These are phyloP conservation scores for Tetragonia tetragonoides DNA, from an alignment of 148 eudicot species.

Conservation along the genomic window DNA sequence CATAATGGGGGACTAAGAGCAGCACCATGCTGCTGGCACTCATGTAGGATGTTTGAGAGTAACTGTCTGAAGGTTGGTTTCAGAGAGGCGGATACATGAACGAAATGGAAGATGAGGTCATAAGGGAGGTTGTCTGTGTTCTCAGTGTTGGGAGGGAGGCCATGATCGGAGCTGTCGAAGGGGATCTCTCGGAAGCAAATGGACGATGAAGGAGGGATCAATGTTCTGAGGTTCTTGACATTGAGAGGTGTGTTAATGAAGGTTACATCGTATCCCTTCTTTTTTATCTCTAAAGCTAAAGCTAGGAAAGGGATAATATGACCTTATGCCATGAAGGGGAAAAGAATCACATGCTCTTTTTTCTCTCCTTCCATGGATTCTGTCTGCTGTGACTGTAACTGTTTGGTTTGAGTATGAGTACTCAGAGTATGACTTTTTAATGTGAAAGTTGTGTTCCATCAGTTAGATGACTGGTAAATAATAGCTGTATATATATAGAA, in stretches of 20 bases:
- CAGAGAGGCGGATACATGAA: constrained; percentile 36
- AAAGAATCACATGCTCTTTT: constrained; percentile 35
- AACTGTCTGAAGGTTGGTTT: constrained; percentile 34
- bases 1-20: constrained; percentile 34
- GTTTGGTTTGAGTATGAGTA: too few relatives aligned
- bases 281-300: constrained; percentile 35
- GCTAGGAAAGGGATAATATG: constrained; percentile 62
- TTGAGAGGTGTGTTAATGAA: constrained; percentile 55
- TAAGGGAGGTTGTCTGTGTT: constrained; percentile 44
- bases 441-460: too few relatives aligned
- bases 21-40: not conserved
- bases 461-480: too few relatives aligned
- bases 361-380: constrained; percentile 5
- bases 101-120: constrained; percentile 31
- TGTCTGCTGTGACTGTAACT: not conserved
- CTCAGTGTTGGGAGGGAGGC: constrained; percentile 43
- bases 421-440: too few relatives aligned
- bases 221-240: constrained; percentile 35
- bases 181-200: constrained; percentile 44
- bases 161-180: constrained; percentile 42
- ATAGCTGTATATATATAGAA: too few relatives aligned
- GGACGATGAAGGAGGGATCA: constrained; percentile 24
- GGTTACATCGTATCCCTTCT: constrained; percentile 38
- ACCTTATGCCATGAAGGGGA: constrained; percentile 74
- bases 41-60: constrained; percentile 21